These are phyloP conservation scores for Epichloe coenophiala DNA, from an alignment of 2,329 filamentous ascomycete genomes.

Conservation along the genomic window DNA sequence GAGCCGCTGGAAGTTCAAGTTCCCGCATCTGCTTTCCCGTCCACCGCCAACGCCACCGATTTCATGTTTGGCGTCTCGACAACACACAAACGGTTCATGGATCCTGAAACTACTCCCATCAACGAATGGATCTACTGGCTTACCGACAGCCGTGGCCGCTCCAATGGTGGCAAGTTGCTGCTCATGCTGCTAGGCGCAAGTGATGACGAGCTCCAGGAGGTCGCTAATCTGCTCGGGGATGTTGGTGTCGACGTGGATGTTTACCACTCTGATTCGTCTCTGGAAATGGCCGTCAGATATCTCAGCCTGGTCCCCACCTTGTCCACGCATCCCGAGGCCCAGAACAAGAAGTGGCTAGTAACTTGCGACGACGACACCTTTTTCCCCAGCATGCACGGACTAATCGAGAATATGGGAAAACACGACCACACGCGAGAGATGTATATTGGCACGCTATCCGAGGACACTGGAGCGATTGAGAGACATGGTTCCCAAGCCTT, in stretches of 20 bases:
- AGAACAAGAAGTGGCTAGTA: constrained; percentile 43
- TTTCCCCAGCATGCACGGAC: constrained; percentile 43
- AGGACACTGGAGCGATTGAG: constrained; percentile 45
- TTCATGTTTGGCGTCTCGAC: constrained; percentile 48
- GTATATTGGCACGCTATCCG: constrained; percentile 49
- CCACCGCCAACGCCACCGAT: constrained; percentile 38
- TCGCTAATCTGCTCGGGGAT: constrained; percentile 29
- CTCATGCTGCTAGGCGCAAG: constrained; percentile 40
- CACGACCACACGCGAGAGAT: constrained; percentile 39
- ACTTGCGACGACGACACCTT: constrained; percentile 54
- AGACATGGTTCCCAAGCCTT: constrained; percentile 51
- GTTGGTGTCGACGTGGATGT: constrained; percentile 45
- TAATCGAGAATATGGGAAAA: constrained; percentile 35
- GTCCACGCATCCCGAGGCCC: constrained; percentile 36
- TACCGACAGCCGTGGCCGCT: constrained; percentile 39
- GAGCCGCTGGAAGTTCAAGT: constrained; percentile 38
- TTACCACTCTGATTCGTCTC: constrained; percentile 36
- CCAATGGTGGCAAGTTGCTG: constrained; percentile 44
- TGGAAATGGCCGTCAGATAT: constrained; percentile 46
- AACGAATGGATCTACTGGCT: constrained; percentile 49
- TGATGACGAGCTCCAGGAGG: constrained; percentile 35
- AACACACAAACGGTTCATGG: constrained; percentile 40
- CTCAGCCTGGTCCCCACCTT: constrained; percentile 40
- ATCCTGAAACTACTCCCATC: constrained; percentile 36
- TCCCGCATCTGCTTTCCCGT: constrained; percentile 34